Base-by-base conservation (phyloP, 345 rosid species). In the Bruguiera sexangula region DNA sequence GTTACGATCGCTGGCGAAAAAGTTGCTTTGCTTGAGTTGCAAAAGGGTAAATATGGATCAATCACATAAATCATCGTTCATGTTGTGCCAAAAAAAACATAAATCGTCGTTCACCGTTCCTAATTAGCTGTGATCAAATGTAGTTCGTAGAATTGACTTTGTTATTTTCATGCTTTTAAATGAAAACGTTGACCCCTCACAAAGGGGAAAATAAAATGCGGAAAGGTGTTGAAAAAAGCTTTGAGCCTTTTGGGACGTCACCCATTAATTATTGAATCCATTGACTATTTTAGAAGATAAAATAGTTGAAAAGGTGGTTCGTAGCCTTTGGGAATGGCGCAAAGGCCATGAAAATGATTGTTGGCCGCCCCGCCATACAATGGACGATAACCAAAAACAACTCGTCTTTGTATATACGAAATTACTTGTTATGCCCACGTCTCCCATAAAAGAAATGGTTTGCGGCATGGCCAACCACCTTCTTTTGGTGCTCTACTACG, bases 331-430 rank as follows among this genome's bases (percentile, higher is more conserved):
- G 39, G 19, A 18, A 60, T 15, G n/a, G 21, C 72, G 55, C 72
- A 80, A 76, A 76, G 80, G 72, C 30, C 7, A 15, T 73, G 80
- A 76, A 69, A 75, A 43, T 62, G 77, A 79, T 67, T 4, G 37
- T 27, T 21, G 78, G 83, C 83, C 80, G 82, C 69, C 86, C 86
- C 62, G 50, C 50, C 50, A 43, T 52, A 19, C 80, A 69, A 66
- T 79, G 73, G 71, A 77, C 68, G 62, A 66, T 20, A 63, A 60
- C 57, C 79, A 63, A 48, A 62, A 70, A 26, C 20, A 21, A 15
- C 8, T 29, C 19, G 37, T 16, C 5, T 48, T 24, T 36, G 39
- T 71, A 67, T 34, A 1, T 34, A 34, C 60, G 36, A 34, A 60
- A 63, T 26, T 64, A 66, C 34, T 69, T 22, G 2, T 8, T 48